A percentile compares a stretch with the other conserved stretches of the same genome.
Evolutionary conservation across 2,329 filamentous ascomycete species (phyloP).

Genomic region (Cercospora sesami): DNA sequence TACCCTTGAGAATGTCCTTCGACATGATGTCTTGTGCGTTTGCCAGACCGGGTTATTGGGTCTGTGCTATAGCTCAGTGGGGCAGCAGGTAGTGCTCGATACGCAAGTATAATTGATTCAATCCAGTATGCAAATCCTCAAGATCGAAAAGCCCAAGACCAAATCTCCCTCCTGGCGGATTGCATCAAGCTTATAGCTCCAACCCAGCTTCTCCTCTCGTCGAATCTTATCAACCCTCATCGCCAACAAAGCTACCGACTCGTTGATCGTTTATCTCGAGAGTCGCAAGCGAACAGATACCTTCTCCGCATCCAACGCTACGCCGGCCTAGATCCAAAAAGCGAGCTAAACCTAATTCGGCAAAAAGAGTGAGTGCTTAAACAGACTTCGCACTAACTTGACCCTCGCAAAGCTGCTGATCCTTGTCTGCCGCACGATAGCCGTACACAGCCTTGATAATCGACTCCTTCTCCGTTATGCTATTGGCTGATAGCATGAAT

Average conservation of each 20-base stretch:
- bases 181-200: background rate
- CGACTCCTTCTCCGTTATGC: background rate
- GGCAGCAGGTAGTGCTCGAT: background rate
- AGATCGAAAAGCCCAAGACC: background rate
- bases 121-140: background rate
- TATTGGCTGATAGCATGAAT: background rate
- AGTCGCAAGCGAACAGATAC: background rate
- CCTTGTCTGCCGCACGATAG: background rate
- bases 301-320: background rate
- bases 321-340: background rate
- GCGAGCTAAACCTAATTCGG: background rate
- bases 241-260: background rate
- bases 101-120: background rate
- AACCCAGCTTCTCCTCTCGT: background rate
- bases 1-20: background rate
- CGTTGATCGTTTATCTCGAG: background rate
- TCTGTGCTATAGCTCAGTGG: background rate
- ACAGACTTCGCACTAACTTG: background rate
- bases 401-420: background rate
- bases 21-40: background rate
- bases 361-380: background rate
- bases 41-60: background rate
- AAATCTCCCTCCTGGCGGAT: background rate
- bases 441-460: background rate
- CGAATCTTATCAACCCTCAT: background rate